phyloP scores from a whole-genome alignment of 495 filamentous ascomycete genomes.

The Trichoderma erinaceum region DNA sequence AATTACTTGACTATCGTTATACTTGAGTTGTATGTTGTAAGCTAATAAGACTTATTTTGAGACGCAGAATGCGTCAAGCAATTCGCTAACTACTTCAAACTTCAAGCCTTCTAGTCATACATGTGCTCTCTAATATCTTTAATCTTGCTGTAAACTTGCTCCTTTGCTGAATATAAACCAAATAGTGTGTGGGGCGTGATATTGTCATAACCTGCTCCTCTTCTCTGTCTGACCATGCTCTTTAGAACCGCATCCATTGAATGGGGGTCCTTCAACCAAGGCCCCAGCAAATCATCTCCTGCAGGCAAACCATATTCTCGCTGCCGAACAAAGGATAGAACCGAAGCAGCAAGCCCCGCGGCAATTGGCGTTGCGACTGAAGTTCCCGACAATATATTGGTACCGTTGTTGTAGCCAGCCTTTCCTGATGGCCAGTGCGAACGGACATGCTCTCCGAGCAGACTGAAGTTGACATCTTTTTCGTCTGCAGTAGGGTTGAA shows the following conservation, averaged over 20 bases:
- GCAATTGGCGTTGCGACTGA: constrained; percentile 33
- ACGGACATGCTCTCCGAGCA: constrained; percentile 31
- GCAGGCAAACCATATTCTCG: constrained; percentile 22
- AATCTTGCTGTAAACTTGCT: constrained; percentile 23
- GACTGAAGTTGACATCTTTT: constrained; percentile 31
- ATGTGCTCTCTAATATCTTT: not conserved
- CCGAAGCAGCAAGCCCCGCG: constrained; percentile 27
- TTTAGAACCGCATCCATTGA: constrained; percentile 29
- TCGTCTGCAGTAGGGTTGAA: constrained; percentile 30
- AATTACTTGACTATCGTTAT: too few relatives aligned
- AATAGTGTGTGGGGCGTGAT: constrained; percentile 29
- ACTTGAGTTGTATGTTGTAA: too few relatives aligned
- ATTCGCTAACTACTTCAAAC: too few relatives aligned
- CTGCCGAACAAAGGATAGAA: constrained; percentile 20
- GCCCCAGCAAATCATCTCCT: constrained; percentile 23
- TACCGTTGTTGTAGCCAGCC: constrained; percentile 22
- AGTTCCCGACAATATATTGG: constrained; percentile 26
- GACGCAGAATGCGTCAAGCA: too few relatives aligned
- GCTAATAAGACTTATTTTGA: too few relatives aligned
- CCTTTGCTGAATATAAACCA: constrained; percentile 23
- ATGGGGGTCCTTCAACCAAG: constrained; percentile 25
- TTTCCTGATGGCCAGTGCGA: constrained; percentile 27
- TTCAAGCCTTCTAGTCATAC: not conserved
- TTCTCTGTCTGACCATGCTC: constrained; percentile 26
- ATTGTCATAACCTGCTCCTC: constrained; percentile 28